Base-by-base conservation (phyloP, 1,284 basidiomycete species). In the Lignosus rhinocerotis region DNA sequence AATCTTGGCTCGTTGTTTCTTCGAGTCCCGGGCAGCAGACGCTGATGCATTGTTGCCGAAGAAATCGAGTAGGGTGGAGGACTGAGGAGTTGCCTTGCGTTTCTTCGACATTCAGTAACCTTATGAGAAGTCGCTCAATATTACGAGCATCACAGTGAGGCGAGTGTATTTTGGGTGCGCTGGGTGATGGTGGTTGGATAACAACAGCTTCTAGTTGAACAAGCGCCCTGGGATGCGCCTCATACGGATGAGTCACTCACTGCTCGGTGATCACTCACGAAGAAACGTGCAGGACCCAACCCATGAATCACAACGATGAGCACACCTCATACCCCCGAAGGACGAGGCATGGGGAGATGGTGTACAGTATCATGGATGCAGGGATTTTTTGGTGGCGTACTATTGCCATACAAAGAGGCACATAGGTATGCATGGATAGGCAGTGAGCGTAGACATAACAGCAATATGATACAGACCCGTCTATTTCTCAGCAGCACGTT, bases 401-500 rank as follows among this genome's bases (percentile, higher is more conserved):
- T 59, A 63, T 46, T 66, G 66, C 75, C 78, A 84, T 80, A 84
- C 80, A 81, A 73, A 75, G 73, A 76, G 79, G 81, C 78, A 75
- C 73, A 78, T 77, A 73, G 57, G 58, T 62, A 70, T 69, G 71
- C 66, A 47, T 47, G 44, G 61, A 53, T 56, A 62, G 47, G 63
- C 60, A 57, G 63, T 58, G 46, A 60, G 63, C 67, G 71, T 67
- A 66, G 52, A 66, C 62, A 64, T 64, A 62, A 63, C 73, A 73
- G 72, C 68, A 66, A 64, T 60, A 69, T 59, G 65, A 68, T 65
- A 66, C 66, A 60, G 61, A 63, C 65, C 61, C 68, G 62, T 67
- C 66, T 70, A 71, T 65, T 70, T 69, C 73, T 88, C 87, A 58
- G 84, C 78, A 58, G 85, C 80, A 55, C 83, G 82, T 70, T 82